Evolutionary conservation across 176 grass and related monocot species (phyloP), one percentile per base, ranked within the genome.

Genomic region (Aegilops umbellulata): DNA sequence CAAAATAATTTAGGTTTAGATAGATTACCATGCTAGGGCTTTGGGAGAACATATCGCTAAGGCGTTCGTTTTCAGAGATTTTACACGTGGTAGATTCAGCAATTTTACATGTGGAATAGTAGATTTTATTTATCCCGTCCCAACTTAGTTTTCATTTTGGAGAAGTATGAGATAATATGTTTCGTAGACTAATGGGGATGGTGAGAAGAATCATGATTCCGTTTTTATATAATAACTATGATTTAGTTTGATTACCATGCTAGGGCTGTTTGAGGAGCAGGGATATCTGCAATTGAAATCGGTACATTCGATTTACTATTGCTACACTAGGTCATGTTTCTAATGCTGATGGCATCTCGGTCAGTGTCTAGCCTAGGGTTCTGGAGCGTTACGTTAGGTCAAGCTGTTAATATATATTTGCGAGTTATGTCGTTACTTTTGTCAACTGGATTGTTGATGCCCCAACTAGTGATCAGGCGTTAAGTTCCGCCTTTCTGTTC

Each of bases 321-420:
- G 69, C 49, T 65, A 76, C 58, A n/a, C 35, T 46, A 30, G 41
- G 41, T 0, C 34, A 64, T 58, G 34, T 60, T 82, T 32, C 32
- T 82, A 76, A 23, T 57, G 60, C 23, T 76, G 38, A 78, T 60
- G 75, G 55, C 39, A 46, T 65, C 24, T 42, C 16, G 23, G 8
- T 44, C n/a, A 57, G 6, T 63, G 20, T 55, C 22, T 77, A 67
- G 9, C 61, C 74, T 60, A 60, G 75, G 74, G 74, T 55, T 86
- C 25, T 61, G 8, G n/a, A 39, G 8, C 4, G n/a, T 32, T 72
- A 34, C 14, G 4, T 51, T 81, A 49, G 67, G 55, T 74, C 57
- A 35, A 73, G 57, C 3, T 80, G 66, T 80, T 72, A 61, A 80
- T 71, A 15, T 24, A 61, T 72, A 6, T 32, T 63, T 46, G 66